A percentile compares a stretch with the other conserved stretches of the same genome.
Conservation (phyloP, 257 asterid species). For the Primulina huaijiensis region DNA sequence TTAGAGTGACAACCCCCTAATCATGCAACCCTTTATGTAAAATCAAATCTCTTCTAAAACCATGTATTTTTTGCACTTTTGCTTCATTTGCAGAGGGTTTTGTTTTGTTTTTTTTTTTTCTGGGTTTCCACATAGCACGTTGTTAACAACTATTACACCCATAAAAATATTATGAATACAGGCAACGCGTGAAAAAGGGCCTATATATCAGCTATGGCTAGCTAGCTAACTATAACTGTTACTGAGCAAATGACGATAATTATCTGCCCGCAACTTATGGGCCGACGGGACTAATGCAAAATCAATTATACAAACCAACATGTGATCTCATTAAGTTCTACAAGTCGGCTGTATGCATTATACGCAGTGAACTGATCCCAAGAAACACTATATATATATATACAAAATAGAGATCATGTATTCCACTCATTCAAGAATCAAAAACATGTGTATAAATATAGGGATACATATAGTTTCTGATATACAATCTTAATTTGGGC, state of each 20-base stretch:
- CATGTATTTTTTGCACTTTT: too few species aligned
- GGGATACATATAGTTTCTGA: conserved; percentile 11
- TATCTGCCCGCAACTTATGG: background rate
- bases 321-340: background rate
- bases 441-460: background rate
- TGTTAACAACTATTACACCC: too few species aligned
- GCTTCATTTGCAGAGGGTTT: too few species aligned
- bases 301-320: background rate
- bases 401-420: background rate
- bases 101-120: too few species aligned
- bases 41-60: too few species aligned
- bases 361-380: background rate
- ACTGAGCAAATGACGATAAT: background rate
- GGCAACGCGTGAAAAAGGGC: too few species aligned
- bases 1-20: too few species aligned
- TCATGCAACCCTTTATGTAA: too few species aligned
- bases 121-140: too few species aligned
- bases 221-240: too few species aligned
- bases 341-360: background rate
- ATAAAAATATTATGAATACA: too few species aligned
- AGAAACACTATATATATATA: conserved; percentile 22
- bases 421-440: conserved; percentile 21
- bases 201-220: too few species aligned
- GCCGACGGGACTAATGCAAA: background rate
- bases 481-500: background rate